Percentiles rank a stretch among this genome's conserved stretches.
These are phyloP conservation scores for Eimeria zaria DNA, from an alignment of 169 alveolate species.

Conservation along the genomic window DNA sequence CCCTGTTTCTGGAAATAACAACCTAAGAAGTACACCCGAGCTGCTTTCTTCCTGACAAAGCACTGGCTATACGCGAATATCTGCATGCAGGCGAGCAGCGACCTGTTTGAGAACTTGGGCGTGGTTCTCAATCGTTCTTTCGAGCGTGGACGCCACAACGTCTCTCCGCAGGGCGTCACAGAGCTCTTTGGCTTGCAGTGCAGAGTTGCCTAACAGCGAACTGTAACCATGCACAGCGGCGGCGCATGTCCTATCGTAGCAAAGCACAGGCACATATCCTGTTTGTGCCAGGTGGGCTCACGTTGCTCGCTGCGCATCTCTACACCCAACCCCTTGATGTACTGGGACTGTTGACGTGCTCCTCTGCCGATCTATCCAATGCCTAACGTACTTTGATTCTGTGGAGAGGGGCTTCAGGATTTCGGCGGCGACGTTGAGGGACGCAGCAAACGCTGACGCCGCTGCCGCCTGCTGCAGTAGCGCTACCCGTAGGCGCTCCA, in stretches of 20 bases:
- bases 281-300: neutral
- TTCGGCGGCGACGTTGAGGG: slow-evolving; percentile 48
- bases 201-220: slow-evolving; percentile 25
- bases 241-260: slow-evolving; percentile 57
- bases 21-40: neutral
- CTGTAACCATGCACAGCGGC: slow-evolving; percentile 52
- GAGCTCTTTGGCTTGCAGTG: slow-evolving; percentile 72
- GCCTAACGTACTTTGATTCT: slow-evolving; percentile 4
- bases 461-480: slow-evolving; percentile 76
- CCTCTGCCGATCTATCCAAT: neutral
- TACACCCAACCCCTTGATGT: neutral
- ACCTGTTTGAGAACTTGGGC: slow-evolving; percentile 82
- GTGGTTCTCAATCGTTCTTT: slow-evolving; percentile 80
- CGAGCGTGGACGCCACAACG: slow-evolving; percentile 81
- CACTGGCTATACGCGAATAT: neutral
- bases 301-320: neutral
- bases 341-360: neutral
- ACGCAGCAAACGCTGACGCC: slow-evolving; percentile 56
- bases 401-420: slow-evolving; percentile 27
- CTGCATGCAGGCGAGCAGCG: neutral
- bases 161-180: slow-evolving; percentile 80
- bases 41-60: neutral
- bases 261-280: neutral
- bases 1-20: neutral
- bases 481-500: slow-evolving; percentile 81